Evolutionary conservation across 495 filamentous ascomycete genomes (phyloP).

Genomic region (Tuber borchii): DNA sequence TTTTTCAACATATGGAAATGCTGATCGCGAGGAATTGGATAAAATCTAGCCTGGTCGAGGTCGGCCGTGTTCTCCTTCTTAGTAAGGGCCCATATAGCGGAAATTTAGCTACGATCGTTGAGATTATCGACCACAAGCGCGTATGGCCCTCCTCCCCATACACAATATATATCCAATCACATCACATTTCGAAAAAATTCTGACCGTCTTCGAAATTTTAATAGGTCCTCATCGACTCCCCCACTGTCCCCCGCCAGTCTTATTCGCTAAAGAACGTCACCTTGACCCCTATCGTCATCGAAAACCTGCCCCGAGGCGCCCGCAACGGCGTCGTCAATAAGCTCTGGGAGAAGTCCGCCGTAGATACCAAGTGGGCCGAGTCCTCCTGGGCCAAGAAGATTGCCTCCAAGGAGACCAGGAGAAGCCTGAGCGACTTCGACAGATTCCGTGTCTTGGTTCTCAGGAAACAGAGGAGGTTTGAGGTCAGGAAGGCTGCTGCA

Average conservation of each 20-base stretch:
- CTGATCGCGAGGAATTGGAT: slow-evolving; percentile 11
- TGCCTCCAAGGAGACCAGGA: slow-evolving; percentile 72
- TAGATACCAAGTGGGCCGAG: slow-evolving; percentile 85
- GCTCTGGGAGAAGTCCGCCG: slow-evolving; percentile 76
- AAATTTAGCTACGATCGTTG: slow-evolving; percentile 86
- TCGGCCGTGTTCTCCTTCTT: slow-evolving; percentile 90
- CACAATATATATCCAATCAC: neutral
- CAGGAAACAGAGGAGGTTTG: slow-evolving; percentile 96
- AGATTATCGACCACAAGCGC: slow-evolving; percentile 99
- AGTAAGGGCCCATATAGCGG: slow-evolving; percentile 67
- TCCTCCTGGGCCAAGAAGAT: slow-evolving; percentile 86
- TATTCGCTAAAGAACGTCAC: slow-evolving; percentile 71
- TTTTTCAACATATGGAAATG: slow-evolving; percentile 7
- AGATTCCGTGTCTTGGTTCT: slow-evolving; percentile 97
- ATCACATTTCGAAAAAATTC: slow-evolving; percentile 3
- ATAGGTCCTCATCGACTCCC: slow-evolving; percentile 93
- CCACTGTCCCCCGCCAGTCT: slow-evolving; percentile 78
- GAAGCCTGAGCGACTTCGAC: slow-evolving; percentile 93
- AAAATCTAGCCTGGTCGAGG: slow-evolving; percentile 82
- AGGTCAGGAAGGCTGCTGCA: slow-evolving; percentile 85
- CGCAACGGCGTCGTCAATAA: slow-evolving; percentile 74
- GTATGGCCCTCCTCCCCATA: slow-evolving; percentile 58
- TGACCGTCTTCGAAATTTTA: neutral
- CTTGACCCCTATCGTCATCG: slow-evolving; percentile 83
- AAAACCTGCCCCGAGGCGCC: slow-evolving; percentile 77